Conservation (phyloP, 2,329 filamentous ascomycete species). For the Annulohypoxylon truncatum region DNA sequence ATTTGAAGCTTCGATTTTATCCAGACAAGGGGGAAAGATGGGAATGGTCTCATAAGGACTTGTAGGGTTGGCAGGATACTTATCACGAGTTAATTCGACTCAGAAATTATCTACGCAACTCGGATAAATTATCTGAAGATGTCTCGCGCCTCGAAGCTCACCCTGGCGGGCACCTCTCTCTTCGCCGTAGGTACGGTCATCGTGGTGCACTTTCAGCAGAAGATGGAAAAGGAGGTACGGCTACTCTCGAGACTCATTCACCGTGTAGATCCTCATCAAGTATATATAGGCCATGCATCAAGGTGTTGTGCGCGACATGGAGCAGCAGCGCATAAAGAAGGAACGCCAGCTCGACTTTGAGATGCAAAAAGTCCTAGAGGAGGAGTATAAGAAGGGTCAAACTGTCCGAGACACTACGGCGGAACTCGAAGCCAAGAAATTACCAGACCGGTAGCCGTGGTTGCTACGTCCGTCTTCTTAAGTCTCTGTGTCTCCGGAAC, state of each 20-base stretch:
- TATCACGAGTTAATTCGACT: neutral
- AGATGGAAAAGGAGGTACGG: conserved; percentile 81
- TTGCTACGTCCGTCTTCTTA: neutral
- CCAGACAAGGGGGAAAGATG: neutral
- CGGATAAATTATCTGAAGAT: conserved; percentile 60
- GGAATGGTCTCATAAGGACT: conserved; percentile 17
- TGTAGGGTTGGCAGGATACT: neutral
- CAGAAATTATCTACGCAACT: neutral
- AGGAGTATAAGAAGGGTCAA: conserved; percentile 91
- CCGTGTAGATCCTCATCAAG: conserved; percentile 8
- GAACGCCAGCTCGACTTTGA: conserved; percentile 96
- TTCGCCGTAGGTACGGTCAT: conserved; percentile 81
- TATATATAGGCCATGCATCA: conserved; percentile 85
- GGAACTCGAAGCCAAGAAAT: conserved; percentile 32
- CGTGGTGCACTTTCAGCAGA: conserved; percentile 91
- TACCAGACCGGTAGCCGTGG: conserved; percentile 40
- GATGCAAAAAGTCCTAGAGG: conserved; percentile 84
- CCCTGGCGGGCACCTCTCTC: conserved; percentile 80
- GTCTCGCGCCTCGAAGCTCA: conserved; percentile 91
- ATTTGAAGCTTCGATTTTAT: conserved; percentile 11
- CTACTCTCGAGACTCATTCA: neutral
- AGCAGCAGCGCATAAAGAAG: conserved; percentile 88
- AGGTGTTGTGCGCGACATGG: conserved; percentile 93
- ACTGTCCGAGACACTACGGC: conserved; percentile 64
- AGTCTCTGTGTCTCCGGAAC: neutral